Base-by-base conservation (phyloP, 1,284 basidiomycete genomes). In the Moniliella sp. region DNA sequence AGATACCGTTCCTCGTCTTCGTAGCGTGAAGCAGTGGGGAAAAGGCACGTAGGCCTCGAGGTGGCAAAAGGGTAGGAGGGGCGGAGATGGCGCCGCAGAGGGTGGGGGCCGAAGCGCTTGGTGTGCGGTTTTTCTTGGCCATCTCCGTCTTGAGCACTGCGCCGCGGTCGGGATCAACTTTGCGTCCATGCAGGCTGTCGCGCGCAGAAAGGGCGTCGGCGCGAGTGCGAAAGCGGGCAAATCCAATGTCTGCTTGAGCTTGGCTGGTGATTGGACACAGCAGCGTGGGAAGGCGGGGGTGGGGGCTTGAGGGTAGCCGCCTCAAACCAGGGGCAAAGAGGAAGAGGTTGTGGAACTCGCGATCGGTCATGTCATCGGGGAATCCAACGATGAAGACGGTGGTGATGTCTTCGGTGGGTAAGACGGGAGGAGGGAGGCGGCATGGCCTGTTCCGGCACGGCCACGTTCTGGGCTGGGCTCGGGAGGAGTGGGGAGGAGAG, bases 301-400 rank as follows among this genome's bases (percentile, higher is more conserved):
- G 88, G 88, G 39, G 91, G 81, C 69, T 94, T 97, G 49, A 97
- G 70, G 4, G 86, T 93, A 0, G 88, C 88, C 11, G 88, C 91
- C 61, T 97, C 88, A 97, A 97, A 8, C 84, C 91, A 1, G 71
- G 66, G 2, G 81, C 82, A 57, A 97, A 97, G 3, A 84, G 81
- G 62, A 97, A 97, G 77, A 97, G 91, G 62, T 94, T 94, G 64
- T 88, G 82, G 61, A 97, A 94, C 64, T 97, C 88, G 14, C 88
- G 81, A 65, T 94, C 84, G 69, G 78, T 76, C 79, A 97, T 94
- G 57, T 97, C 88, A 43, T 97, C 91, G 2, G 88, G 88, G 61
- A 97, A 97, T 0, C 88, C 88, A 17, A 94, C 88, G 1, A 97
- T 86, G 50, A 97, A 97, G 42, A 97, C 88, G 2, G 88, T 97